phyloP scores from a whole-genome alignment of 208 protist species.

The Trypanosoma vivax region DNA sequence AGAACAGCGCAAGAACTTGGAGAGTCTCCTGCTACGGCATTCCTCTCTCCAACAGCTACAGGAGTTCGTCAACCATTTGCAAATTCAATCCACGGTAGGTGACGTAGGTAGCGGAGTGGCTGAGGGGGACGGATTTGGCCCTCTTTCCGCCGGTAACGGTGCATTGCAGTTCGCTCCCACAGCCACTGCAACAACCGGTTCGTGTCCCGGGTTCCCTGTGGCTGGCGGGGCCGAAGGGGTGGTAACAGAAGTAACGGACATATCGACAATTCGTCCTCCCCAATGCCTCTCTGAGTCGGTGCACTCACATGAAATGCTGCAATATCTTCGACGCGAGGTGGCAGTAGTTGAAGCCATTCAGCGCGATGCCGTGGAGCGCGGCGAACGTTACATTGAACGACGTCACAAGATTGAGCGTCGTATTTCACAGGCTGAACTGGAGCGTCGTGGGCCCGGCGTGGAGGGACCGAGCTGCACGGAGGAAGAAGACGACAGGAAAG shows the following conservation, averaged over 20 bases:
- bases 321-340: slow-evolving; percentile 60
- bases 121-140: too few species aligned
- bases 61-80: slow-evolving; percentile 51
- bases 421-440: slow-evolving; percentile 28
- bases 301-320: slow-evolving; percentile 36
- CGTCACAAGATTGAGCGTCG: slow-evolving; percentile 41
- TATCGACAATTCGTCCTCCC: too few species aligned
- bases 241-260: not conserved
- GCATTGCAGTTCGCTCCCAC: too few species aligned
- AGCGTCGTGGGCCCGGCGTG: slow-evolving; percentile 10
- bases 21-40: slow-evolving; percentile 39
- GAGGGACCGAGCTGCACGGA: too few species aligned
- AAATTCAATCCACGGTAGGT: slow-evolving; percentile 14
- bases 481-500: too few species aligned
- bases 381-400: slow-evolving; percentile 42
- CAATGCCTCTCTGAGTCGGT: too few species aligned
- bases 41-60: slow-evolving; percentile 62
- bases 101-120: not conserved
- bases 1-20: slow-evolving; percentile 49
- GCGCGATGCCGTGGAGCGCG: slow-evolving; percentile 37
- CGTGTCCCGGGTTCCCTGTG: not conserved
- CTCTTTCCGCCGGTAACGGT: too few species aligned
- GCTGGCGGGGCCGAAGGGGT: slow-evolving; percentile 24
- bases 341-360: slow-evolving; percentile 44
- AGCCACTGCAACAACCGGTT: too few species aligned